phyloP scores from a whole-genome alignment of 2,329 filamentous ascomycete species.

The Shiraia sp. region DNA sequence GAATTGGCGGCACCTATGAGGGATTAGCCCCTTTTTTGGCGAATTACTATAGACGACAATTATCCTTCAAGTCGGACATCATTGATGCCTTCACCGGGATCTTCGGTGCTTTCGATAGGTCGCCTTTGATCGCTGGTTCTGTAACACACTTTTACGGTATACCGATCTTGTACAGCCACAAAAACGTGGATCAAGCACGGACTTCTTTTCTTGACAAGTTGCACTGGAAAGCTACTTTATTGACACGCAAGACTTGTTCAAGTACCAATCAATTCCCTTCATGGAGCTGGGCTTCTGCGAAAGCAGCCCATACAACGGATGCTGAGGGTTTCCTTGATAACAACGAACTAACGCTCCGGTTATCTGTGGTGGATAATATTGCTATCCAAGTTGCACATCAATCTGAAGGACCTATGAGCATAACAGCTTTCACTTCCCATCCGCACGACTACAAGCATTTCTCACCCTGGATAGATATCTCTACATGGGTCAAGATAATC shows the following conservation, averaged over 20 bases:
- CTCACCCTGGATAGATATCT: conserved; percentile 1
- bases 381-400: background rate
- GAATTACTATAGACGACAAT: background rate
- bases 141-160: conserved; percentile 4
- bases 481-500: background rate
- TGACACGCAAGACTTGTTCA: background rate
- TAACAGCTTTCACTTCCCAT: background rate
- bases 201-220: background rate
- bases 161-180: background rate
- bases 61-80: conserved; percentile 1
- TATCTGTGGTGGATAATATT: background rate
- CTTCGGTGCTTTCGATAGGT: background rate
- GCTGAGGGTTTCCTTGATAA: background rate
- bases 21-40: background rate
- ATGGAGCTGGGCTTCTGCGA: conserved; percentile 1
- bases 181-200: background rate
- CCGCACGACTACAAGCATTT: background rate
- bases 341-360: too few species aligned
- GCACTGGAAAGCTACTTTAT: too few species aligned
- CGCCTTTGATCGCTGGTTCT: background rate
- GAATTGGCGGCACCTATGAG: background rate
- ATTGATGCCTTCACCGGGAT: conserved; percentile 5
- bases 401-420: background rate
- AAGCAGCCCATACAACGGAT: background rate
- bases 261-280: background rate